A percentile compares a stretch with the other conserved stretches of the same genome.
phyloP scores from a whole-genome alignment of 2,329 filamentous ascomycete species.

The Pseudopithomyces chartarum region DNA sequence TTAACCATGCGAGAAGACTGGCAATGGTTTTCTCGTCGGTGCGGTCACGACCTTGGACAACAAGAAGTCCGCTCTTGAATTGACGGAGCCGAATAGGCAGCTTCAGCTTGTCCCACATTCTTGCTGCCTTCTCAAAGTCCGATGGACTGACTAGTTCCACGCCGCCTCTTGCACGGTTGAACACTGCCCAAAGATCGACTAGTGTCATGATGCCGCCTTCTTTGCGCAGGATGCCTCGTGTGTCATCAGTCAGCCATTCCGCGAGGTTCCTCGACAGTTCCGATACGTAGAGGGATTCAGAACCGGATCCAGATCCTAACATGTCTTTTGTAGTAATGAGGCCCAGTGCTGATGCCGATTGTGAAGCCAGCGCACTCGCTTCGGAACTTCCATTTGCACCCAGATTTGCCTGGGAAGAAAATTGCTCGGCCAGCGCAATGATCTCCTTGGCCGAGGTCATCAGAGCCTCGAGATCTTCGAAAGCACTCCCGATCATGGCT shows the following conservation, averaged over 20 bases:
- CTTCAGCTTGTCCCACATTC: constrained; percentile 84
- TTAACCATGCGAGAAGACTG: constrained; percentile 76
- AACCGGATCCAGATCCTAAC: constrained; percentile 72
- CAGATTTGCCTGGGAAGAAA: constrained; percentile 69
- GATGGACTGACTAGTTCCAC: constrained; percentile 91
- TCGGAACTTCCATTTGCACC: constrained; percentile 66
- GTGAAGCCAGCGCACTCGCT: constrained; percentile 74
- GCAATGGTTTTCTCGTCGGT: constrained; percentile 89
- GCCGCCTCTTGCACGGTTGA: constrained; percentile 89
- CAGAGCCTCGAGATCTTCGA: constrained; percentile 92
- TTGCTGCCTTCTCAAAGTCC: constrained; percentile 89
- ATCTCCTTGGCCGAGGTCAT: constrained; percentile 99
- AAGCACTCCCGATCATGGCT: constrained; percentile 87
- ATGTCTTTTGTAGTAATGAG: constrained; percentile 96
- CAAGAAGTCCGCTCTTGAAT: constrained; percentile 92
- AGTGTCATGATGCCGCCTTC: constrained; percentile 48
- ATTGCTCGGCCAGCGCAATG: constrained; percentile 86
- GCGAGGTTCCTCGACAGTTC: constrained; percentile 47
- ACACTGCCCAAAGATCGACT: constrained; percentile 61
- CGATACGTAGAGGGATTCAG: constrained; percentile 86
- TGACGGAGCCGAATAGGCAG: constrained; percentile 84
- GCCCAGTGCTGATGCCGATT: constrained; percentile 82
- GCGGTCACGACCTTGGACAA: constrained; percentile 85
- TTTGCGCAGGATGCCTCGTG: constrained; percentile 38
- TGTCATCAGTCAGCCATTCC: constrained; percentile 47